Evolutionary conservation across 2,329 filamentous ascomycete genomes (phyloP), one percentile per base, ranked within the genome.

Genomic region (Botrytis cinerea): DNA sequence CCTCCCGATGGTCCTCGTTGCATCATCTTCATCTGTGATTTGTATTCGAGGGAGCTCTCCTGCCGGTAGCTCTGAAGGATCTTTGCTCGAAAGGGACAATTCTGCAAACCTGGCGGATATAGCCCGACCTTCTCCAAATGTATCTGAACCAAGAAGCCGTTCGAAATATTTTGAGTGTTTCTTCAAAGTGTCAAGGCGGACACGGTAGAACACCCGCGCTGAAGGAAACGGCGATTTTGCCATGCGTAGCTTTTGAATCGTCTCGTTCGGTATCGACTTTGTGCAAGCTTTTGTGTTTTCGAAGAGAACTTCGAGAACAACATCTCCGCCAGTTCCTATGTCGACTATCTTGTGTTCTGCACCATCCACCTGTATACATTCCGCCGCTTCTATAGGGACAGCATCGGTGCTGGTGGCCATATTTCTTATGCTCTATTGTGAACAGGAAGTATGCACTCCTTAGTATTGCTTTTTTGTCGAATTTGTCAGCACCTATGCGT

Each of bases 141-240:
- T 61, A 4, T 84, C 84, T 75, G 90, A 87, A 16, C 88, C 87
- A 3, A 94, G 85, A 25, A 94, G 85, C 73, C 88, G 89, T 72
- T 85, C 86, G 80, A 94, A 94, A 81, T 93, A 94, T 73, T 87
- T 87, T 8, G 92, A 94, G 75, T 88, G 85, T 75, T 84, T 84
- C 81, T 86, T 88, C 48, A 94, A 84, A 0, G 83, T 83, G 20
- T 83, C 83, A 1, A 90, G 83, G 69, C 86, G 85, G 61, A 92
- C 91, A 40, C 91, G 86, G 78, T 91, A 94, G 51, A 80, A 73
- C 2, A 78, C 76, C 73, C 79, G 73, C 14, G 77, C 75, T 18
- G 77, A 79, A 8, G 78, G 76, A 35, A 78, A 75, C 9, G 76
- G 73, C 9, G 74, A 35, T 66, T 80, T 80, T 43, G 77, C 77